Evolutionary conservation across 805 yeast species (phyloP).

Genomic region (Metschnikowia aberdeeniae): DNA sequence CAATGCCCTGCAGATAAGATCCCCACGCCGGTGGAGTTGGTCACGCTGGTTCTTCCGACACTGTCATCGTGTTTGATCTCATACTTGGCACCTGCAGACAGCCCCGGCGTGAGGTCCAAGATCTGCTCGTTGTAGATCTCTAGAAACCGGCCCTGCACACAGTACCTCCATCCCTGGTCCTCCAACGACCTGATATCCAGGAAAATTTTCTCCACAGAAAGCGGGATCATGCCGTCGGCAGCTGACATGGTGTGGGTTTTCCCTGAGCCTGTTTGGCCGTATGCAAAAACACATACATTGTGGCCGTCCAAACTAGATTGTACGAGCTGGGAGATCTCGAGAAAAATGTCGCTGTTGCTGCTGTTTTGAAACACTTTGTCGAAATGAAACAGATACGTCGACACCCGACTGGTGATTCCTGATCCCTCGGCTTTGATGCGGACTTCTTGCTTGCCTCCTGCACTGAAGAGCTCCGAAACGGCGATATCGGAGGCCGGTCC

Average conservation of each 20-base stretch:
- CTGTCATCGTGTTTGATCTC: slow-evolving; percentile 70
- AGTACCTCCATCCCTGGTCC: slow-evolving; percentile 59
- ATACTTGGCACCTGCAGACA: slow-evolving; percentile 34
- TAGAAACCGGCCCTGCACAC: slow-evolving; percentile 67
- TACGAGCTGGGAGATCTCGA: slow-evolving; percentile 79
- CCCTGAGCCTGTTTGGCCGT: slow-evolving; percentile 94
- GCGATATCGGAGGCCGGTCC: slow-evolving; percentile 3
- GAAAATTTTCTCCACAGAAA: slow-evolving; percentile 69
- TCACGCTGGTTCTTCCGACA: slow-evolving; percentile 51
- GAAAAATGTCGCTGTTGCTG: slow-evolving; percentile 64
- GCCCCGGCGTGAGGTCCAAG: slow-evolving; percentile 54
- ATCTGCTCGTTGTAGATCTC: slow-evolving; percentile 88
- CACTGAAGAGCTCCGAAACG: slow-evolving; percentile 25
- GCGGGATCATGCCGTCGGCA: slow-evolving; percentile 75
- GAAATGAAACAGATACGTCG: slow-evolving; percentile 50
- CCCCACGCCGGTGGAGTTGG: slow-evolving; percentile 50
- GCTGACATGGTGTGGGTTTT: slow-evolving; percentile 88
- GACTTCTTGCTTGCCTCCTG: slow-evolving; percentile 33
- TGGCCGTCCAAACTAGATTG: slow-evolving; percentile 70
- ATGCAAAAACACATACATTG: slow-evolving; percentile 91
- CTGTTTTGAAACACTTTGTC: slow-evolving; percentile 68
- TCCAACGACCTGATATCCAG: slow-evolving; percentile 45
- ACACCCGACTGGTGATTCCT: not conserved
- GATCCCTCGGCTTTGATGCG: slow-evolving; percentile 12
- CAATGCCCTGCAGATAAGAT: slow-evolving; percentile 51